Evolutionary conservation across 768 basidiomycete species (phyloP).

Genomic region (Collybia sp.): DNA sequence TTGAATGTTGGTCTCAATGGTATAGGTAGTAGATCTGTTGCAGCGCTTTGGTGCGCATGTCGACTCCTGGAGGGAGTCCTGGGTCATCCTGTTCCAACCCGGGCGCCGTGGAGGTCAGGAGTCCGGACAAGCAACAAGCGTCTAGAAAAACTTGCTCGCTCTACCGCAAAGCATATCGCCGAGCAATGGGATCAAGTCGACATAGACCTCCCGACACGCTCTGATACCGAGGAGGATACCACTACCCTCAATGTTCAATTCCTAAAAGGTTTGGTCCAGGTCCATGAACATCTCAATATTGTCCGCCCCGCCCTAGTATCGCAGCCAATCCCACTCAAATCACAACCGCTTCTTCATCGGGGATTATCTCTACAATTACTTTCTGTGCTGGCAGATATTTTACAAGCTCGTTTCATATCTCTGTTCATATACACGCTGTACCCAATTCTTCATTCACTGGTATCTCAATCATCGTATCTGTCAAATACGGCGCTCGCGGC

Average conservation of each 20-base stretch:
- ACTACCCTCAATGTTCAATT: constrained; percentile 42
- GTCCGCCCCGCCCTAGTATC: constrained; percentile 27
- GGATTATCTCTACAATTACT: constrained; percentile 72
- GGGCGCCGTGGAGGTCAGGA: constrained; percentile 17
- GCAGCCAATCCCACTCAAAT: constrained; percentile 13
- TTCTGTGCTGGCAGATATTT: constrained; percentile 63
- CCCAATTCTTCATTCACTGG: constrained; percentile 80
- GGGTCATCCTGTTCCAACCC: constrained; percentile 35
- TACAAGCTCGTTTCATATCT: constrained; percentile 66
- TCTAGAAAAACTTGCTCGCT: constrained; percentile 60
- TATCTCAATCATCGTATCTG: constrained; percentile 65
- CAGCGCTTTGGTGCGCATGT: constrained; percentile 84
- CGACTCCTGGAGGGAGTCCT: constrained; percentile 72
- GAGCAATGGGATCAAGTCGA: constrained; percentile 61
- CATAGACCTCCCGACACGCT: constrained; percentile 12
- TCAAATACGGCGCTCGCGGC: constrained; percentile 74
- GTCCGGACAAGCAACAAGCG: constrained; percentile 36
- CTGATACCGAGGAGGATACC: constrained; percentile 25
- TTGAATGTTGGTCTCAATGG: constrained; percentile 46
- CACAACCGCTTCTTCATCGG: constrained; percentile 66
- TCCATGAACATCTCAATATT: constrained; percentile 57
- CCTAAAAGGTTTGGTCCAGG: constrained; percentile 55
- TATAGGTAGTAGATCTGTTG: constrained; percentile 41
- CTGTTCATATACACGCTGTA: constrained; percentile 79
- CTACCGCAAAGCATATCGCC: constrained; percentile 57